Base-by-base conservation (phyloP, 164 flowering plant species). In the Piper longum region DNA sequence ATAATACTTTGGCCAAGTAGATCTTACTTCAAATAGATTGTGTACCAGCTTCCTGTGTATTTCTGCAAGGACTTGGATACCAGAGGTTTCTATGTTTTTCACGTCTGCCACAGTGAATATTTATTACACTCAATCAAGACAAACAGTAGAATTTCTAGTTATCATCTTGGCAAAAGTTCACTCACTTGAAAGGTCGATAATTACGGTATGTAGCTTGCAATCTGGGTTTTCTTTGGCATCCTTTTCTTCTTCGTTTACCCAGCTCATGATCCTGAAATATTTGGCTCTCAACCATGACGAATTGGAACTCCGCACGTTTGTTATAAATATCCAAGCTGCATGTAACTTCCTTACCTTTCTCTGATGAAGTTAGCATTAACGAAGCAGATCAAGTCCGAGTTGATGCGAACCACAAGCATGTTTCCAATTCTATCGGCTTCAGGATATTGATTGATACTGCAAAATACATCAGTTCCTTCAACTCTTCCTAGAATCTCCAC, bases 131-230 rank as follows among this genome's bases (percentile, higher is more conserved):
- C 13, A 59, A 41, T 26, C 36, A 26, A 61, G 16, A 16, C 51
- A 4, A 40, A 43, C 16, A 11, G 48, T 11, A 18, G 1, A 9
- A 48, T 9, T 12, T 48, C 14, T 48, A 42, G 16, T 43, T 41
- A 56, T 13, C 17, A 41, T 14, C n/a, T 56, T 43, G 16, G 48
- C 16, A 11, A 60, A 12, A 43, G 19, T 26, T 26, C 26, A 71
- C 84, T 79, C 71, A 83, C 93, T 76, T 0, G 87, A 79, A 81
- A 87, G 73, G 74, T 89, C 97, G 26, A 89, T 77, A 54, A 87
- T 64, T 56, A 82, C 68, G 4, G 66, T 73, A 71, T 72, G 77
- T 61, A 73, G 55, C 4, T 62, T 64, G 16, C 54, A 73, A n/a
- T 71, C 74, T 5, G 60, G 63, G n/a, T 63, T 65, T 45, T 58